These are phyloP conservation scores for Hemerocallis citrina DNA, from an alignment of 106 monocot species.

Conservation along the genomic window DNA sequence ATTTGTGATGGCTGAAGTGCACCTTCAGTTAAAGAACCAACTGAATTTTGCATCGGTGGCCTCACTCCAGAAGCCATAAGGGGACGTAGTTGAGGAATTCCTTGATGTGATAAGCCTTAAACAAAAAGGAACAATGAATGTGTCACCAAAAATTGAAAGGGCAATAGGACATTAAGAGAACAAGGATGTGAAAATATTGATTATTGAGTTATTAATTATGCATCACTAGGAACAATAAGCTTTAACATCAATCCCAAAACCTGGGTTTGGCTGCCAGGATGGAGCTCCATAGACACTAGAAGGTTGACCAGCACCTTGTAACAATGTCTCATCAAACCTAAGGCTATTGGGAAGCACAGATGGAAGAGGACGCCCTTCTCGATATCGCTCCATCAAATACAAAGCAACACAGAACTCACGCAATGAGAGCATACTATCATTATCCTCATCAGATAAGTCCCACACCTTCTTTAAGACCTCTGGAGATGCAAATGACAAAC, in stretches of 20 bases:
- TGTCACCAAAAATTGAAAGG: background rate
- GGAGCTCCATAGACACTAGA: slow-evolving; percentile 37
- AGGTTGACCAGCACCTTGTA: slow-evolving; percentile 60
- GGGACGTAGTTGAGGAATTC: slow-evolving; percentile 33
- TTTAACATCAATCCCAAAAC: too few relatives aligned
- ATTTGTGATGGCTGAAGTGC: slow-evolving; percentile 26
- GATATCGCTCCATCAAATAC: slow-evolving; percentile 86
- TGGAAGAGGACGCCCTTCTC: slow-evolving; percentile 81
- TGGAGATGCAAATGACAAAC: slow-evolving; percentile 15
- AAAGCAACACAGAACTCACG: slow-evolving; percentile 89
- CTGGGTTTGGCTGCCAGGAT: slow-evolving; percentile 57
- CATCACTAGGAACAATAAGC: background rate
- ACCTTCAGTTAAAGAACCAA: slow-evolving; percentile 31
- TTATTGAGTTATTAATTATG: background rate
- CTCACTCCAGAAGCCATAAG: slow-evolving; percentile 30
- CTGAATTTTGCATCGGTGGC: slow-evolving; percentile 37
- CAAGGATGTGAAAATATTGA: background rate
- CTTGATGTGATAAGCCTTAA: slow-evolving; percentile 45
- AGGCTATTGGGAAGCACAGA: slow-evolving; percentile 64
- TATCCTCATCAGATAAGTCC: slow-evolving; percentile 98
- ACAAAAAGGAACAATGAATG: slow-evolving; percentile 3
- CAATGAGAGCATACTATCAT: slow-evolving; percentile 92
- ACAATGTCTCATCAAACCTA: slow-evolving; percentile 62
- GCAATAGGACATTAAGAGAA: slow-evolving; percentile 1
- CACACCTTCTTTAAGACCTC: slow-evolving; percentile 96